These are phyloP conservation scores for Helianthus tuberosus DNA, from an alignment of 129 eudicot genomes.

Conservation along the genomic window DNA sequence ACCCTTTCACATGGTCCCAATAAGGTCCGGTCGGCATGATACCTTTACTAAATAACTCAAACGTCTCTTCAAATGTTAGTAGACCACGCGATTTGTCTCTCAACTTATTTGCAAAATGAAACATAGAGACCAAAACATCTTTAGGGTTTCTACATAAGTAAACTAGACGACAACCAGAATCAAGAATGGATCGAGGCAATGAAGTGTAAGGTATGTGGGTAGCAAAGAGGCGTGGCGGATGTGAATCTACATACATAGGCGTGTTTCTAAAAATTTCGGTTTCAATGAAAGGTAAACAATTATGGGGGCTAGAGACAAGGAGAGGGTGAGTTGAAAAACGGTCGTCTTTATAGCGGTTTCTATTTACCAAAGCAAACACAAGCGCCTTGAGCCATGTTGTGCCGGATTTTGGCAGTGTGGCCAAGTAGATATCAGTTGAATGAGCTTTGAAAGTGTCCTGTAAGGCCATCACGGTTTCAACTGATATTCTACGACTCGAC, in stretches of 20 bases:
- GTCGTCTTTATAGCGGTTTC: conserved; percentile 1
- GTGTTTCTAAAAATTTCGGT: conserved; percentile 4
- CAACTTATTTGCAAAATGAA: conserved; percentile 38
- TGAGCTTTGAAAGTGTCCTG: conserved; percentile 32
- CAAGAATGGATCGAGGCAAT: conserved; percentile 28
- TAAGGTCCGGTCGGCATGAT: conserved; percentile 29
- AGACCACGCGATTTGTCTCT: conserved; percentile 12
- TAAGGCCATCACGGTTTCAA: conserved; percentile 13
- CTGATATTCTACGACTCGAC: background rate
- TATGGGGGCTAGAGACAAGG: conserved; percentile 22
- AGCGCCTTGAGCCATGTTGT: conserved; percentile 48
- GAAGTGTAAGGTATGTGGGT: conserved; percentile 31
- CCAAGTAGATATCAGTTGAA: conserved; percentile 29
- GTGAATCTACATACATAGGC: conserved; percentile 16
- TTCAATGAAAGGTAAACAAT: conserved; percentile 28
- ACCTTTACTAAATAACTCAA: conserved; percentile 44
- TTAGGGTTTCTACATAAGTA: conserved; percentile 37
- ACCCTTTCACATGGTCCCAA: conserved; percentile 40
- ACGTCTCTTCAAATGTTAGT: conserved; percentile 26
- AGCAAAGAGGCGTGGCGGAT: conserved; percentile 23
- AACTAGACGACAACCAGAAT: conserved; percentile 14
- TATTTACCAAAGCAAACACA: conserved; percentile 30
- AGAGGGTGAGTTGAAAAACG: conserved; percentile 26
- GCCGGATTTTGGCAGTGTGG: conserved; percentile 35
- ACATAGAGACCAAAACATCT: conserved; percentile 41